Evolutionary conservation across 2,329 filamentous ascomycete species (phyloP).

Genomic region (Penicillium sp.): DNA sequence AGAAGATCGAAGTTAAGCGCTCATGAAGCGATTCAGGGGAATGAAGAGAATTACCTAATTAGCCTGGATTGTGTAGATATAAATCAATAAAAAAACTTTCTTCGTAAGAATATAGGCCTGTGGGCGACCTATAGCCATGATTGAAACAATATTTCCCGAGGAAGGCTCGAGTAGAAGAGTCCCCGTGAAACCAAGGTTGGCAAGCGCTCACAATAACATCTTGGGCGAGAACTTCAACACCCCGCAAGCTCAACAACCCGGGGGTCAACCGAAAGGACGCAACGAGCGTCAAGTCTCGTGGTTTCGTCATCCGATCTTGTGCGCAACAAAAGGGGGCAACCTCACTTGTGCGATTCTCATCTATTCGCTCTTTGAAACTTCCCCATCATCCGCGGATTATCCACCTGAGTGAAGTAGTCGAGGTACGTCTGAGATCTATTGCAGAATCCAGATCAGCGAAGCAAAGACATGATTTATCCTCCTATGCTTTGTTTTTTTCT

Average conservation of each 20-base stretch:
- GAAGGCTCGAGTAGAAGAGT: neutral
- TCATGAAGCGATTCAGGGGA: neutral
- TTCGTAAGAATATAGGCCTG: neutral
- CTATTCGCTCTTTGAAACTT: neutral
- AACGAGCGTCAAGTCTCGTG: neutral
- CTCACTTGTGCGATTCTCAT: neutral
- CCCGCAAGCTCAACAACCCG: constrained; percentile 1
- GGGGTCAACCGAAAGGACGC: neutral
- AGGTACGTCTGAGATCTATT: neutral
- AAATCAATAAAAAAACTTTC: neutral
- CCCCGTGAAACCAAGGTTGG: neutral
- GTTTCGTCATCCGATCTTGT: neutral
- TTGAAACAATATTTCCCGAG: neutral
- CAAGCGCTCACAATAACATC: neutral
- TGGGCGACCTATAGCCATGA: neutral
- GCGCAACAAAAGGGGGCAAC: neutral
- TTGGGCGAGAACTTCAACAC: constrained; percentile 8
- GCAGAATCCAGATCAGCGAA: neutral
- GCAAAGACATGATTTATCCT: neutral
- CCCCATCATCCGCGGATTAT: neutral
- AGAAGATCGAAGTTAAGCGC: neutral
- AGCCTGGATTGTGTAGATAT: neutral
- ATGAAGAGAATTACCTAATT: neutral
- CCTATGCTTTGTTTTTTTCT: neutral
- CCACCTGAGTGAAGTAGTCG: neutral